Conservation (phyloP, 2,329 filamentous ascomycete species). For the Cladorrhinum sp. region DNA sequence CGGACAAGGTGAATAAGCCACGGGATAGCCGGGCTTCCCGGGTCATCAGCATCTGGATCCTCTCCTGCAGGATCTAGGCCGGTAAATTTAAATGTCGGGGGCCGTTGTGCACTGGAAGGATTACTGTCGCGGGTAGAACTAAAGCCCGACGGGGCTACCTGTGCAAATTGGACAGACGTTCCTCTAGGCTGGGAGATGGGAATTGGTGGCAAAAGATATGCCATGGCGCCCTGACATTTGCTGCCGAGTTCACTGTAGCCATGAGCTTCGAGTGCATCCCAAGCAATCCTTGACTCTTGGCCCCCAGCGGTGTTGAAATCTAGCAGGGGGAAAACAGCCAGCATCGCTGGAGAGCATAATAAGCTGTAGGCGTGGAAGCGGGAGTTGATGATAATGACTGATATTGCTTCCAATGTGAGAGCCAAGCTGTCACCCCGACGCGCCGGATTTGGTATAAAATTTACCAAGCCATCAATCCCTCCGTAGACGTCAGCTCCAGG, state of each 20-base stretch:
- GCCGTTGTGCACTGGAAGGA: constrained; percentile 10
- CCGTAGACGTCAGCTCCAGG: constrained; percentile 58
- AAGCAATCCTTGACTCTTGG: constrained; percentile 48
- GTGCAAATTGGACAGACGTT: constrained; percentile 36
- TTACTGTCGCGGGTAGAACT: constrained; percentile 40
- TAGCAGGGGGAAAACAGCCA: constrained; percentile 64
- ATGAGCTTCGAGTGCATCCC: constrained; percentile 52
- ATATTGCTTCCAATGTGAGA: constrained; percentile 72
- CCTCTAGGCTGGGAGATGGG: constrained; percentile 40
- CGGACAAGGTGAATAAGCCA: constrained; percentile 68
- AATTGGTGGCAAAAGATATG: constrained; percentile 60
- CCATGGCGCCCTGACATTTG: constrained; percentile 56
- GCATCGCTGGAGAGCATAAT: constrained; percentile 64
- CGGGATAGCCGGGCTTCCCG: constrained; percentile 68
- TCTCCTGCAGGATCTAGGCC: constrained; percentile 30
- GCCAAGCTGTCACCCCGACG: constrained; percentile 58
- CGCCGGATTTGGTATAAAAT: constrained; percentile 61
- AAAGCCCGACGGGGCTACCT: constrained; percentile 54
- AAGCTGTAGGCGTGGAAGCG: constrained; percentile 72
- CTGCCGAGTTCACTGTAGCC: constrained; percentile 46
- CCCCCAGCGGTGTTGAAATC: constrained; percentile 46
- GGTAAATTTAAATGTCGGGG: constrained; percentile 17
- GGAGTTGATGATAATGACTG: constrained; percentile 74
- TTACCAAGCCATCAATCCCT: constrained; percentile 51
- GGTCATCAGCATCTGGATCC: constrained; percentile 49